Evolutionary conservation across 1,284 basidiomycete genomes (phyloP).

Genomic region (Athelia psychrophila): DNA sequence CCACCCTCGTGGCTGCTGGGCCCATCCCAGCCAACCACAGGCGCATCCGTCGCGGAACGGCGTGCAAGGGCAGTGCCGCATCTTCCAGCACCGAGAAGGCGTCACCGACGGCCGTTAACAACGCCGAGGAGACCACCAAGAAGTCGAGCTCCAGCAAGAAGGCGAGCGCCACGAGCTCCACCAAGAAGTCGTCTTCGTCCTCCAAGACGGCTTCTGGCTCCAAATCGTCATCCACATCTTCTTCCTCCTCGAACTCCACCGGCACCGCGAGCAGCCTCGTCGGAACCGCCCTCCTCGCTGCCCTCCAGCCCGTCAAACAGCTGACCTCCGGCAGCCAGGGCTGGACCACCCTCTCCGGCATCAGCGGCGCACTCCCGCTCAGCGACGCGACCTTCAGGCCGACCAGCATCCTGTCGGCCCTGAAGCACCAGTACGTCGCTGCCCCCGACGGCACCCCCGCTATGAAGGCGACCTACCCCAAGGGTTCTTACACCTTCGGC

Average conservation of each 20-base stretch:
- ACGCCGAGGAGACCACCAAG: too few species aligned
- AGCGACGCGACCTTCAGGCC: conserved; percentile 23
- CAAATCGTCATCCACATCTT: neutral
- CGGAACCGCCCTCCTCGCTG: conserved; percentile 5
- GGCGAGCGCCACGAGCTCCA: neutral
- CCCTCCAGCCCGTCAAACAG: conserved; percentile 23
- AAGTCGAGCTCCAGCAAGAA: neutral
- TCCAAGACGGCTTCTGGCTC: neutral
- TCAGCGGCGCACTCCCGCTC: conserved; percentile 20
- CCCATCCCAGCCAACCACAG: neutral
- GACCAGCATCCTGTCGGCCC: conserved; percentile 14
- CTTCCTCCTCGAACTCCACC: neutral
- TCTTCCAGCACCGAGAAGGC: too few species aligned
- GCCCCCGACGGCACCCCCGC: conserved; percentile 21
- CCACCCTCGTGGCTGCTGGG: neutral
- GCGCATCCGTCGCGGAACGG: neutral
- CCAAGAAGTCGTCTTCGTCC: neutral
- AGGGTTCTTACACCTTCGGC: conserved; percentile 41
- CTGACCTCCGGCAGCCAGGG: conserved; percentile 15
- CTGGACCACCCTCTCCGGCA: conserved; percentile 24
- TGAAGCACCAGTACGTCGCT: conserved; percentile 21
- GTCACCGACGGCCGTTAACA: too few species aligned
- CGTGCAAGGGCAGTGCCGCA: too few species aligned
- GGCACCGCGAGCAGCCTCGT: neutral
- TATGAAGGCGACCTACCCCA: conserved; percentile 39